Conservation (phyloP, 2,329 filamentous ascomycete species). For the Aspergillus thermomutatus region DNA sequence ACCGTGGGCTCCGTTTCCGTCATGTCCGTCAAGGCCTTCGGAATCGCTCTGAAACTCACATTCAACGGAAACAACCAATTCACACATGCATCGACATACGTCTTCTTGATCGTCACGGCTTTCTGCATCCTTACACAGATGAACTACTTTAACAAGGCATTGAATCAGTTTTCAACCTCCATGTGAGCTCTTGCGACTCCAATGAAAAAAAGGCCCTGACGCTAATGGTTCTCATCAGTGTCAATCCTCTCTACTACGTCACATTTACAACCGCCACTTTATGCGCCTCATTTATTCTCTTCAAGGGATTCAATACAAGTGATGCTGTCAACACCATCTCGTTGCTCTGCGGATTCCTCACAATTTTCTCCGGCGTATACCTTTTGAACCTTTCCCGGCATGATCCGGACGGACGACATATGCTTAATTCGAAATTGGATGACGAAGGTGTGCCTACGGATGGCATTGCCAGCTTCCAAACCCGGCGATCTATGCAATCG, state of each 20-base stretch:
- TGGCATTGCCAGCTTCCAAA: slow-evolving; percentile 82
- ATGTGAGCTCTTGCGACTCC: slow-evolving; percentile 63
- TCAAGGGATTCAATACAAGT: slow-evolving; percentile 92
- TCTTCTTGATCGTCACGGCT: slow-evolving; percentile 87
- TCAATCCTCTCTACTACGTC: slow-evolving; percentile 95
- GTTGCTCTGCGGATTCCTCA: slow-evolving; percentile 84
- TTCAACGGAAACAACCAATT: slow-evolving; percentile 94
- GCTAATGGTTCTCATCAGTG: slow-evolving; percentile 52
- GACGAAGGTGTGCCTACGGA: slow-evolving; percentile 81
- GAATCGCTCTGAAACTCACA: slow-evolving; percentile 94
- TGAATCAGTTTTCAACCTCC: slow-evolving; percentile 94
- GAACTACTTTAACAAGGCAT: slow-evolving; percentile 99
- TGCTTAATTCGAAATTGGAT: slow-evolving; percentile 56
- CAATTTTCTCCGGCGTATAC: slow-evolving; percentile 94
- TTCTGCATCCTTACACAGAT: slow-evolving; percentile 98
- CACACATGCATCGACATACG: slow-evolving; percentile 89
- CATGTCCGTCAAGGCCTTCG: slow-evolving; percentile 99
- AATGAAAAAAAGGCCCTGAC: background rate
- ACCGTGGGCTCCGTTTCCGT: slow-evolving; percentile 95
- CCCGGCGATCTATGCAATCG: slow-evolving; percentile 88
- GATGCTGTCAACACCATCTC: slow-evolving; percentile 90
- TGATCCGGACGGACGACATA: slow-evolving; percentile 75
- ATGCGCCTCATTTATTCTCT: slow-evolving; percentile 92
- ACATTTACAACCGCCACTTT: slow-evolving; percentile 95
- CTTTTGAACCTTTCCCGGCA: slow-evolving; percentile 90